A percentile compares a stretch with the other conserved stretches of the same genome.
These are phyloP conservation scores for Hypseocharis bilobata DNA, from an alignment of 441 rosid species.

Conservation along the genomic window DNA sequence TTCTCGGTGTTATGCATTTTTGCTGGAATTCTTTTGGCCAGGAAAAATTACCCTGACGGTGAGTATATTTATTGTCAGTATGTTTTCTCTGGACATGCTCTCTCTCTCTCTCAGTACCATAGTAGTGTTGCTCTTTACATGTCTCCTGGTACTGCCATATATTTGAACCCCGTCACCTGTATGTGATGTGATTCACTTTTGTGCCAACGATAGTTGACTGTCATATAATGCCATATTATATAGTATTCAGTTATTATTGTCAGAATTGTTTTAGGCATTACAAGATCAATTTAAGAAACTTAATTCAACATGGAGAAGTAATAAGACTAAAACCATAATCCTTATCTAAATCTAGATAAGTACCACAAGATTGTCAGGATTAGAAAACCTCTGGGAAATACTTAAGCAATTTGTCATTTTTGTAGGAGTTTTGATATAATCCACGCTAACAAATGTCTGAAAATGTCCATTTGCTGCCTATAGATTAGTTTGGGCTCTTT, in stretches of 20 bases:
- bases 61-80: constrained; percentile 24
- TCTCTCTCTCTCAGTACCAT: not conserved
- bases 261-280: not conserved
- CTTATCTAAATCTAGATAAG: not conserved
- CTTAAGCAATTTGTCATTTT: not conserved
- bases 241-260: not conserved
- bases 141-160: not conserved
- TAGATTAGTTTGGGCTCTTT: too few relatives aligned
- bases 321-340: too few relatives aligned
- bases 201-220: not conserved
- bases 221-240: not conserved
- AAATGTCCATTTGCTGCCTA: too few relatives aligned
- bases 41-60: constrained; percentile 67
- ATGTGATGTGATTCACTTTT: not conserved
- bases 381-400: not conserved
- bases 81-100: not conserved
- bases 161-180: not conserved
- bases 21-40: constrained; percentile 59
- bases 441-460: too few relatives aligned
- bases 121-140: not conserved
- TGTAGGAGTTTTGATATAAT: not conserved
- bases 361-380: not conserved
- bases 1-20: constrained; percentile 85
- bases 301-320: not conserved
- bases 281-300: not conserved